A percentile compares a stretch with the other conserved stretches of the same genome.
phyloP scores from a whole-genome alignment of 768 basidiomycete species.

The Kwoniella sp. region DNA sequence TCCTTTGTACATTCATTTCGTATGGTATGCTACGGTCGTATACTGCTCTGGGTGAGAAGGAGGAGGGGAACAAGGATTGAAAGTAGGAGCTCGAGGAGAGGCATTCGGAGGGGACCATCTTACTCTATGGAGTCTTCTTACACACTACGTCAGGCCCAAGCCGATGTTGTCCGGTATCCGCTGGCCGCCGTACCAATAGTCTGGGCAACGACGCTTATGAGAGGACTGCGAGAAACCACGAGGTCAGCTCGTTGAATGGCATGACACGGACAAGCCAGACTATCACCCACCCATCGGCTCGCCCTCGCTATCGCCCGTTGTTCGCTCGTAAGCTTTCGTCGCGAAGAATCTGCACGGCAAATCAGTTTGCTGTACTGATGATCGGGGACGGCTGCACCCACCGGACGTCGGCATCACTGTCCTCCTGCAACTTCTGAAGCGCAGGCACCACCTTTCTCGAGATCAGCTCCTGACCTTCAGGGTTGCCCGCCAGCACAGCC shows the following conservation, averaged over 20 bases:
- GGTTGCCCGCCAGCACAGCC: conserved; percentile 57
- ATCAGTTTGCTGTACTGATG: neutral
- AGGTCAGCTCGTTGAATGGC: neutral
- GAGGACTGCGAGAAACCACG: neutral
- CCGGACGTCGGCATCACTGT: conserved; percentile 91
- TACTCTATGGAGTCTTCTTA: no score
- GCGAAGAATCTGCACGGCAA: conserved; percentile 34
- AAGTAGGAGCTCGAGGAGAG: no score
- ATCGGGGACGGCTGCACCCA: conserved; percentile 48
- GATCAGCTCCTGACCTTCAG: conserved; percentile 71
- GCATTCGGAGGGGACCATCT: no score
- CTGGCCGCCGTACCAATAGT: no score
- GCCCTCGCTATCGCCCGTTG: conserved; percentile 23
- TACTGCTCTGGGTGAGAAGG: no score
- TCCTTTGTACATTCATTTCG: no score
- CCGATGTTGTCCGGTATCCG: no score
- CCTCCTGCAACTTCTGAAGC: conserved; percentile 78
- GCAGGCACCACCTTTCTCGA: conserved; percentile 71
- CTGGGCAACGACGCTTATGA: neutral
- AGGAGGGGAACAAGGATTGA: no score
- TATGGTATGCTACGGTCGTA: no score
- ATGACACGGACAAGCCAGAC: no score
- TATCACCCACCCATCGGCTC: conserved; percentile 45
- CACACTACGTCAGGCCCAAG: no score
- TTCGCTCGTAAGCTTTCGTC: conserved; percentile 41